Base-by-base conservation (phyloP, 805 yeast genomes). In the Candida germanica region DNA sequence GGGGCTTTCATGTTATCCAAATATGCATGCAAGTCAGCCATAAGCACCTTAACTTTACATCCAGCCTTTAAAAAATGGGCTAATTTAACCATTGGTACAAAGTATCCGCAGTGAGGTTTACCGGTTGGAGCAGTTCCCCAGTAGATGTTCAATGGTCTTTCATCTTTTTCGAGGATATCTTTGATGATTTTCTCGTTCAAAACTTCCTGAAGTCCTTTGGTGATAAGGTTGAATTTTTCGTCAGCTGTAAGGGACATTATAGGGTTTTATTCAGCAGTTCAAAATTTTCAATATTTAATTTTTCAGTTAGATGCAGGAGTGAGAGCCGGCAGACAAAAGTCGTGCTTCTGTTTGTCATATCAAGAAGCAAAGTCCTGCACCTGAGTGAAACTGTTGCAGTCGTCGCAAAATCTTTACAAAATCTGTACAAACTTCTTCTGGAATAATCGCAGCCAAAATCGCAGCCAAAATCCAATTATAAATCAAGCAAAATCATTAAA, bases 101-200 rank as follows among this genome's bases (percentile, higher is more conserved):
- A 87, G 74, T 93, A 93, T 35, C 98, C 99, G 69, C 97, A 89
- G 66, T 93, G 99, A 29, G 98, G 96, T 64, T 79, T 86, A 35
- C 99, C 99, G 4, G 99, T 93, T 42, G 99, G 98, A 6, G 99
- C 99, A 14, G 98, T 89, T 49, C 99, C 99, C 98, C 97, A 93
- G 78, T 93, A 93, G 54, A 93, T 66, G 54, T 79, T 84, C 48
- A 94, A 63, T 10, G 93, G 86, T 51, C 95, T 79, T 51, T 87
- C 78, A 54, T 87, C 83, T 37, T 75, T 81, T 56, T 85, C 93
- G 43, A 89, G 69, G 22, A 87, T 79, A 55, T 87, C 76, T 56
- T 84, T 84, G 63, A 91, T 86, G 62, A 88, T 87, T 61, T 85
- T 89, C 26, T 79, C 82, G 59, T 91, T 87, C 42, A 93, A 75